Percentiles rank a stretch among this genome's conserved stretches.
phyloP scores from a whole-genome alignment of 2,329 filamentous ascomycete genomes.

The Celoporthe dispersa region DNA sequence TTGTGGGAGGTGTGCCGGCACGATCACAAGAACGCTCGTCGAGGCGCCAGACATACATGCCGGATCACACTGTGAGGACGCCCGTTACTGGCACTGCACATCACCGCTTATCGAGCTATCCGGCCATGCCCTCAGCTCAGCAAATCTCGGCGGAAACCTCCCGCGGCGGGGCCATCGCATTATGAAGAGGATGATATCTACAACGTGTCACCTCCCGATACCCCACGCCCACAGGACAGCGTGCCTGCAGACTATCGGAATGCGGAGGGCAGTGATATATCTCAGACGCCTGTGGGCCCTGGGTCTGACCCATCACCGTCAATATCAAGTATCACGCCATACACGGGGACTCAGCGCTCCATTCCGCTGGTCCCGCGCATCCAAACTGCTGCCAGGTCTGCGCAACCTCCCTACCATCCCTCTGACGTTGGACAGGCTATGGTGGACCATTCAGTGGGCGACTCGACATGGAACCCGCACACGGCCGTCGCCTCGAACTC shows the following conservation, averaged over 20 bases:
- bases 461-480: conserved; percentile 29
- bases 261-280: conserved; percentile 25
- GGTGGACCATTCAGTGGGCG: conserved; percentile 17
- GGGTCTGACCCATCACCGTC: conserved; percentile 18
- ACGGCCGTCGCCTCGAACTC: conserved; percentile 37
- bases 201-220: conserved; percentile 52
- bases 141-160: conserved; percentile 20
- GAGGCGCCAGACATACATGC: conserved; percentile 23
- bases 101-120: conserved; percentile 44
- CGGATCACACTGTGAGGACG: conserved; percentile 21
- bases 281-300: conserved; percentile 9
- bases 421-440: conserved; percentile 19
- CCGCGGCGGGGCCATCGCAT: conserved; percentile 11
- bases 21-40: conserved; percentile 8
- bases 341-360: conserved; percentile 29
- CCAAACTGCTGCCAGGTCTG: conserved; percentile 23
- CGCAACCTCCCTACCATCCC: conserved; percentile 33
- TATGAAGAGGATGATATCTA: conserved; percentile 48
- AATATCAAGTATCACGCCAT: conserved; percentile 25
- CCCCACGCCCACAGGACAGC: conserved; percentile 38
- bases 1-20: neutral
- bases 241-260: conserved; percentile 27
- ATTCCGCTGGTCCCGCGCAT: conserved; percentile 31
- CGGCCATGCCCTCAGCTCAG: conserved; percentile 33
- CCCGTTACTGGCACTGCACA: conserved; percentile 31